Base-by-base conservation (phyloP, 345 rosid species). In the Eucalyptus camaldulensis region DNA sequence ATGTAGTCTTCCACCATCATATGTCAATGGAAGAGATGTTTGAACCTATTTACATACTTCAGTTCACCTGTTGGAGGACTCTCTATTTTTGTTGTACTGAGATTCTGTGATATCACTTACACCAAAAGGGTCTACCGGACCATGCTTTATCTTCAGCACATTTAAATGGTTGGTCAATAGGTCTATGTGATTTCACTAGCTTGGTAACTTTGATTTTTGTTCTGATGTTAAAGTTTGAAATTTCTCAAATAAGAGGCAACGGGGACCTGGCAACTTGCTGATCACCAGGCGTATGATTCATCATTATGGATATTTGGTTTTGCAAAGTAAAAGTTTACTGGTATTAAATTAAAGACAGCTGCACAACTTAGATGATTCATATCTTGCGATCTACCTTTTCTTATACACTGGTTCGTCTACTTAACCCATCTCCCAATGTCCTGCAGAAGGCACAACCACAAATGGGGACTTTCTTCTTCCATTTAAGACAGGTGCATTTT, bases 391-490 rank as follows among this genome's bases (percentile, higher is more conserved):
- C 83, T 40, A 8, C 27, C 83, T 21, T 40, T 10, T 76, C 47
- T 40, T 76, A 27, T 6, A 40, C 8, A 40, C 83, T 7, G 8
- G 47, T 76, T 76, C 2, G 29, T 76, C 47, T 76, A 3, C 27
- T 21, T 76, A 76, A 76, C 47, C 24, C 27, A 10, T 76, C 47
- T 76, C 83, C 47, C 43, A 90, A 89, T 92, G 62, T 87, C 49
- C 31, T 90, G 65, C 94, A 98, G 99, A 98, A 95, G 99, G 99
- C 92, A 98, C 99, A 87, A 97, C 99, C 67, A 96, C 99, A 88
- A 98, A 98, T 88, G 99, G 99, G 88, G 95, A 95, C 90, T 97
- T 90, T 90, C 96, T 98, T 49, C 98, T 98, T 89, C 96, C 98
- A 25, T 98, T 97, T 93, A 98, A 96, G 94, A 95, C 99, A 24